A percentile compares a stretch with the other conserved stretches of the same genome.
phyloP scores from a whole-genome alignment of 1,284 basidiomycete species.

The Golubevia sp. region DNA sequence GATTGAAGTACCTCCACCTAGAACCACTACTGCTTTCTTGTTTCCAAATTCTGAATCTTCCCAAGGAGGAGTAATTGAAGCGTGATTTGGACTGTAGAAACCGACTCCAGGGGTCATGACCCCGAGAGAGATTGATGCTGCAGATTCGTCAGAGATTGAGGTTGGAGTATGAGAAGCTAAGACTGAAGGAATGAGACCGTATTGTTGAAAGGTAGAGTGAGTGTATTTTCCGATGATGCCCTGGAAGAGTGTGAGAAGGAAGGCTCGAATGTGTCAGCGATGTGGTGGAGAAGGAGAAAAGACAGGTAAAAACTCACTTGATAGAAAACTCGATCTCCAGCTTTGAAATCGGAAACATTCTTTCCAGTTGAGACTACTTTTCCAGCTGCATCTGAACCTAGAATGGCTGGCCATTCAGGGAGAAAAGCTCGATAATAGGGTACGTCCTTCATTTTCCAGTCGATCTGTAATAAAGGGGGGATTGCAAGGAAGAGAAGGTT shows the following conservation, averaged over 20 bases:
- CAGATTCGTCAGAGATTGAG: slow-evolving; percentile 35
- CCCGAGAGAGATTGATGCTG: slow-evolving; percentile 30
- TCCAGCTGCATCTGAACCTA: slow-evolving; percentile 39
- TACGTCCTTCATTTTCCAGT: slow-evolving; percentile 40
- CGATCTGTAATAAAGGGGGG: slow-evolving; percentile 5
- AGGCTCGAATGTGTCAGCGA: no score
- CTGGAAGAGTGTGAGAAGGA: slow-evolving; percentile 7
- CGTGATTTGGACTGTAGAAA: slow-evolving; percentile 28
- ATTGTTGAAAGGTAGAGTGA: slow-evolving; percentile 39
- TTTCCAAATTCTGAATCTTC: slow-evolving; percentile 20
- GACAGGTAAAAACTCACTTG: no score
- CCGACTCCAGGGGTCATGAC: slow-evolving; percentile 22
- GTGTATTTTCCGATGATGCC: slow-evolving; percentile 31
- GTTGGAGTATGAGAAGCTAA: slow-evolving; percentile 27
- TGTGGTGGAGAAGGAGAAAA: no score
- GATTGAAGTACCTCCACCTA: slow-evolving; percentile 33
- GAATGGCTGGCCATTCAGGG: slow-evolving; percentile 25
- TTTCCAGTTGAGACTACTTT: slow-evolving; percentile 21
- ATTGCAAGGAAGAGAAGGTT: no score
- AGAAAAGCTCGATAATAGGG: slow-evolving; percentile 14
- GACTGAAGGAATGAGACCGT: slow-evolving; percentile 26
- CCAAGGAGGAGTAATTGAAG: slow-evolving; percentile 23
- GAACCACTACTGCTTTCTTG: slow-evolving; percentile 32
- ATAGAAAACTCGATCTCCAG: slow-evolving; percentile 44
- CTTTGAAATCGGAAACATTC: slow-evolving; percentile 15